These are phyloP conservation scores for Puccinia horiana DNA, from an alignment of 1,284 basidiomycete genomes.

Conservation along the genomic window DNA sequence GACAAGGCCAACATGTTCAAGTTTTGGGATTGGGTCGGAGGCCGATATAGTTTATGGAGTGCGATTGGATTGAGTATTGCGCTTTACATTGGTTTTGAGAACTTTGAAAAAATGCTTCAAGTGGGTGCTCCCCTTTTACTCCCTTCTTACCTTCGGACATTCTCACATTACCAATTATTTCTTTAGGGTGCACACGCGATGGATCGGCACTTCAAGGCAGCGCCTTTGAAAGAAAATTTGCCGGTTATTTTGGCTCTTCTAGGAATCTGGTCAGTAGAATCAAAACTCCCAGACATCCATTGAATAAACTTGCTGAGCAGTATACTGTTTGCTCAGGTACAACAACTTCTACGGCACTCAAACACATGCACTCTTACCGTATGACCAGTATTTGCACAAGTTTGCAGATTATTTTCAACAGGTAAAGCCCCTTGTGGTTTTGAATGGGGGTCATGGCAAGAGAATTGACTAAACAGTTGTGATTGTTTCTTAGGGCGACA, in stretches of 20 bases:
- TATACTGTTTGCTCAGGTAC: conserved; percentile 15
- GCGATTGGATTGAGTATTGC: conserved; percentile 95
- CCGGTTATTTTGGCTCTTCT: conserved; percentile 88
- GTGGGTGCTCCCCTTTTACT: background rate
- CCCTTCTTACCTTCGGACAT: background rate
- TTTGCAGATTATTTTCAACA: conserved; percentile 99
- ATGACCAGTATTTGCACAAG: conserved; percentile 98
- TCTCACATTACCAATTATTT: background rate
- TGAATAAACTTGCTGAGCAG: background rate
- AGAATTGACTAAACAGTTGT: background rate
- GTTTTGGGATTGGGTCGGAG: conserved; percentile 99
- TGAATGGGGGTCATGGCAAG: background rate
- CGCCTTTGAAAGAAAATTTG: conserved; percentile 85
- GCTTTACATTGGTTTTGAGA: conserved; percentile 86
- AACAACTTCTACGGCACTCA: conserved; percentile 66
- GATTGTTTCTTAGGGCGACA: conserved; percentile 70
- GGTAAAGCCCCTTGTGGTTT: conserved; percentile 56
- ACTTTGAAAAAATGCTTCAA: conserved; percentile 82
- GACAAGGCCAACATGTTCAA: conserved; percentile 93
- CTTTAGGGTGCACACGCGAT: conserved; percentile 84
- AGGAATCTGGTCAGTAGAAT: conserved; percentile 92
- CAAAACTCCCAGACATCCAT: background rate
- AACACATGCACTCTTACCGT: conserved; percentile 91
- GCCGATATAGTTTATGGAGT: conserved; percentile 96
- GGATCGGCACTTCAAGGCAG: conserved; percentile 91